These are phyloP conservation scores for Pleurotus sapidus DNA, from an alignment of 768 basidiomycete genomes.

Conservation along the genomic window DNA sequence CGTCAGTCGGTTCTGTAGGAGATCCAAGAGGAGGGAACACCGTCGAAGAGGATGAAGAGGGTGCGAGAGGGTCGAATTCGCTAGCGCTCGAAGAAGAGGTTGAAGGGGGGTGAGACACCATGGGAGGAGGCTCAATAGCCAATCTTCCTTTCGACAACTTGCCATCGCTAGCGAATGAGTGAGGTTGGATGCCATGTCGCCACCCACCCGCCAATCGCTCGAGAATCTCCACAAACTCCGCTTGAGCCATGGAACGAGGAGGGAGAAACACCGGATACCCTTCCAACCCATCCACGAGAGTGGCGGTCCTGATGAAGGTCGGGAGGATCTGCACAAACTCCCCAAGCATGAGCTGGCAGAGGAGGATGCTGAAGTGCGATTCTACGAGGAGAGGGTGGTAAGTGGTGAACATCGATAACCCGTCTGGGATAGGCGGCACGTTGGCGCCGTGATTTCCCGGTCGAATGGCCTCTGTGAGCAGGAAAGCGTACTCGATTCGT, in stretches of 20 bases:
- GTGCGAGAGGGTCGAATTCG: slow-evolving; percentile 10
- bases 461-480: slow-evolving; percentile 64
- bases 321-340: slow-evolving; percentile 64
- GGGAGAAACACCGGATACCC: slow-evolving; percentile 88
- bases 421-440: slow-evolving; percentile 33
- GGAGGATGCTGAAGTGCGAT: slow-evolving; percentile 76
- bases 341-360: slow-evolving; percentile 75
- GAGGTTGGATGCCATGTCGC: slow-evolving; percentile 60
- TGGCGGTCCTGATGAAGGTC: slow-evolving; percentile 63
- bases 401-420: slow-evolving; percentile 73
- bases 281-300: slow-evolving; percentile 77
- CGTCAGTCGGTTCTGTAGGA: background rate
- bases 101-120: slow-evolving; percentile 21
- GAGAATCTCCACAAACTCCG: slow-evolving; percentile 83
- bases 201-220: slow-evolving; percentile 80
- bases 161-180: slow-evolving; percentile 39
- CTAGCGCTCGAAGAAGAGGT: slow-evolving; percentile 16
- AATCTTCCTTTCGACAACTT: slow-evolving; percentile 32
- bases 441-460: slow-evolving; percentile 48
- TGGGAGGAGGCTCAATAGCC: slow-evolving; percentile 39
- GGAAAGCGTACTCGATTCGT: slow-evolving; percentile 64
- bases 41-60: slow-evolving; percentile 11
- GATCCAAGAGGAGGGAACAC: slow-evolving; percentile 5
- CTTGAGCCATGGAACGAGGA: slow-evolving; percentile 86
- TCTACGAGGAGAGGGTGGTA: slow-evolving; percentile 91